Base-by-base conservation (phyloP, 2,329 filamentous ascomycete genomes). In the Trichoderma sp. region DNA sequence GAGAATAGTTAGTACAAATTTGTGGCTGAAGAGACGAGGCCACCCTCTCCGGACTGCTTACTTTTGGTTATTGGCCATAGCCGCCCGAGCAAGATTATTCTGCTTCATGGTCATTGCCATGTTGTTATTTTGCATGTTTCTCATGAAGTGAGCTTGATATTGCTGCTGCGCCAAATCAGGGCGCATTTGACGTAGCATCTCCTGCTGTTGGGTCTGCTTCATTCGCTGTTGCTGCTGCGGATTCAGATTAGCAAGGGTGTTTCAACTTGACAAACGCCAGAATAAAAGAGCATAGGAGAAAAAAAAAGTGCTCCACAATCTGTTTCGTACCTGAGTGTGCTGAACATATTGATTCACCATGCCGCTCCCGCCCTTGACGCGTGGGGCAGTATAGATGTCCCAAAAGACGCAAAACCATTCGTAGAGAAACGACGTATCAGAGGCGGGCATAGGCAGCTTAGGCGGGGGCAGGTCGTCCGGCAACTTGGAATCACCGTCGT, bases 381-480 rank as follows among this genome's bases (percentile, higher is more conserved):
- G 92, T 79, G 95, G 93, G 70, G 94, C 93, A 78, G 90, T 90
- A 82, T 93, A 97, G 76, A 98, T 94, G 78, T 99, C 96, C 94
- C 94, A 98, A 81, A 99, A 99, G 67, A 98, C 88, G 78, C 91
- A 93, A 85, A 97, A 99, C 96, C 96, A 99, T 78, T 98, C 96
- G 76, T 94, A 92, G n/a, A 99, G 86, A 78, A 99, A 98, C 30
- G 93, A 93, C 73, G 88, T 92, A 77, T 92, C 92, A 69, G 87
- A 87, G 73, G 86, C 85, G 63, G 88, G 87, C 79, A 85, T 87
- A 13, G 91, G 90, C 6, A 94, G 85, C 74, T 90, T 90, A 13
- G 94, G 91, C 7, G 88, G 86, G 5, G 95, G 95, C 50, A 98
- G 87, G 78, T 97, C 94, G 71, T 91, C 88, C 1, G 93, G 93